A percentile compares a stretch with the other conserved stretches of the same genome.
These are phyloP conservation scores for Yarrowia bubula DNA, from an alignment of 805 yeast species.

Conservation along the genomic window DNA sequence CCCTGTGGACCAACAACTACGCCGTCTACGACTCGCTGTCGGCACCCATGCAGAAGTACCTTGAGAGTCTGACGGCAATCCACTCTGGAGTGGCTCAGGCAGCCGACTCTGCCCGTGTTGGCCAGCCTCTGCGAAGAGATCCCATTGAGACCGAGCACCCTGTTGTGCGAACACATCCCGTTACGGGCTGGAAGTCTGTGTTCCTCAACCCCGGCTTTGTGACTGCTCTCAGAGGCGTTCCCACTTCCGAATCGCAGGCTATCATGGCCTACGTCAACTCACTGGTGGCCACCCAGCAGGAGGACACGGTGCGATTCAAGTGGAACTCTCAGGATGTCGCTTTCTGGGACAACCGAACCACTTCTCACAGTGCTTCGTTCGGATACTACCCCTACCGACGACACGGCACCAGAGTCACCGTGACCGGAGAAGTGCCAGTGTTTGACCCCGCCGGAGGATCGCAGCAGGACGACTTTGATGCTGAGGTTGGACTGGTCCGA, in stretches of 20 bases:
- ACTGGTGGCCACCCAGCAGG: slow-evolving; percentile 48
- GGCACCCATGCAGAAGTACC: slow-evolving; percentile 53
- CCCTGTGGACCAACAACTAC: slow-evolving; percentile 57
- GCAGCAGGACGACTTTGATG: slow-evolving; percentile 35
- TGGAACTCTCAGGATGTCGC: slow-evolving; percentile 55
- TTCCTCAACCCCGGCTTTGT: slow-evolving; percentile 49
- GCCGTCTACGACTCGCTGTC: slow-evolving; percentile 67
- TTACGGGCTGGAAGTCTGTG: slow-evolving; percentile 47
- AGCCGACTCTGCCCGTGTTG: slow-evolving; percentile 1
- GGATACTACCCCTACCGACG: slow-evolving; percentile 59
- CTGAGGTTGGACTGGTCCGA: slow-evolving; percentile 33
- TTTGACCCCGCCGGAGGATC: slow-evolving; percentile 34
- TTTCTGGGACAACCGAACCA: slow-evolving; percentile 54
- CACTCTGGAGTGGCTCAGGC: slow-evolving; percentile 49
- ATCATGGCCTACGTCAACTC: slow-evolving; percentile 53
- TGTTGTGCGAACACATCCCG: slow-evolving; percentile 51
- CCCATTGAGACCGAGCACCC: slow-evolving; percentile 46
- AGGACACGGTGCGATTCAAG: slow-evolving; percentile 51
- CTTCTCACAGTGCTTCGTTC: slow-evolving; percentile 50
- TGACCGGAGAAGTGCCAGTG: slow-evolving; percentile 72
- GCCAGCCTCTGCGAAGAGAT: slow-evolving; percentile 49
- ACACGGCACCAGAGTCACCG: slow-evolving; percentile 72
- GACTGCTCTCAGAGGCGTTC: slow-evolving; percentile 62
- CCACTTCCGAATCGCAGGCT: slow-evolving; percentile 62
- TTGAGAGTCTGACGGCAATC: slow-evolving; percentile 55